Base-by-base conservation (phyloP, 1,284 basidiomycete species). In the Sphagnurus paluster region DNA sequence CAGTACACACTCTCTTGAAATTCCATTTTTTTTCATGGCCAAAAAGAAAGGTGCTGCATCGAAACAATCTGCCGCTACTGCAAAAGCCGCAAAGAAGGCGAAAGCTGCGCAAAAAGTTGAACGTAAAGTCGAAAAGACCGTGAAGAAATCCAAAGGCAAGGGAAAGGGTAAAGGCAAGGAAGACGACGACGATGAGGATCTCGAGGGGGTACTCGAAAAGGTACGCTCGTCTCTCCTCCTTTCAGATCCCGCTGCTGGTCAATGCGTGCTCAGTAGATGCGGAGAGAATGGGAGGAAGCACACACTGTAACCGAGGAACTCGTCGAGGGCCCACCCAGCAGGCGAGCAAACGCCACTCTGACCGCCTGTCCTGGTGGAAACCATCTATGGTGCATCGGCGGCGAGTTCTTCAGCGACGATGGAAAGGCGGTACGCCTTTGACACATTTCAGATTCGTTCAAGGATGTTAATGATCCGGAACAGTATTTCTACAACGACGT, bases 341-440 rank as follows among this genome's bases (percentile, higher is more conserved):
- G 87, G 40, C 75, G 91, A 36, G 90, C 89, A 0, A 93, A 90
- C 56, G 90, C 90, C 0, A 87, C 89, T 0, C 66, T 93, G 16
- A 86, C 86, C 0, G 69, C 89, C 0, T 92, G 87, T 62, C 90
- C 90, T 0, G 82, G 74, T 49, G 87, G 87, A 34, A 87, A 84
- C 53, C 77, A 91, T 62, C 68, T 93, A 0, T 92, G 89, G 87
- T 86, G 79, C 52, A 84, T 92, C 30, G 86, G 87, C 0, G 87
- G 90, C 4, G 90, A 93, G 62, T 92, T 83, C 63, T 94, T 91
- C 61, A 82, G 80, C 48, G 88, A 93, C 39, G 91, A 93, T 48
- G 80, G 80, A 8, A 87, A 82, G 59, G 89, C 89, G 7, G 85
- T 88, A 51, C 35, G 81, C n/a, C 16, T 7, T 9, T 21, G n/a